Percentiles rank a stretch among this genome's conserved stretches.
These are phyloP conservation scores for Fusarium sp. DNA, from an alignment of 2,329 filamentous ascomycete genomes.

Conservation along the genomic window DNA sequence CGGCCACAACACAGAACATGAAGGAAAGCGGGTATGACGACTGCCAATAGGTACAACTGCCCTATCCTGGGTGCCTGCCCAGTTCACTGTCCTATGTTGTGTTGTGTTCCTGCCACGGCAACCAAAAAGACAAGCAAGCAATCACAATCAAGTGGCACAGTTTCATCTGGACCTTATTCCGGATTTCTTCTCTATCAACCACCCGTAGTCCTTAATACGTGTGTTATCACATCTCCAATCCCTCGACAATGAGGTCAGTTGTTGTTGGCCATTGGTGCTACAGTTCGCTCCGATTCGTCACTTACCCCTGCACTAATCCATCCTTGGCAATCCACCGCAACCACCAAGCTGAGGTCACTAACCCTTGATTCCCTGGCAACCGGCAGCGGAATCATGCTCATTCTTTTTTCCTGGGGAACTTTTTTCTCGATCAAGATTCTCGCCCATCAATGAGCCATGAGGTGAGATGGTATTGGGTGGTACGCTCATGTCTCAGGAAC, in stretches of 20 bases:
- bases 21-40: conserved; percentile 38
- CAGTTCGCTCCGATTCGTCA: conserved; percentile 41
- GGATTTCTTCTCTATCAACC: conserved; percentile 17
- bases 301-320: conserved; percentile 31
- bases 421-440: conserved; percentile 33
- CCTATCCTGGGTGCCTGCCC: conserved; percentile 6
- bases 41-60: conserved; percentile 20
- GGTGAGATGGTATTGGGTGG: conserved; percentile 18
- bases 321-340: conserved; percentile 31
- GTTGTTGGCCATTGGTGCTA: conserved; percentile 39
- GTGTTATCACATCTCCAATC: conserved; percentile 40
- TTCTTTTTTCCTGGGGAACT: conserved; percentile 36
- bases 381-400: conserved; percentile 30
- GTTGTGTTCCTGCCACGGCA: conserved; percentile 31
- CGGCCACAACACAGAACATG: conserved; percentile 25
- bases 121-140: conserved; percentile 25
- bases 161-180: conserved; percentile 25
- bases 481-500: conserved; percentile 34
- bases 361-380: conserved; percentile 43
- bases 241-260: conserved; percentile 44
- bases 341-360: conserved; percentile 35
- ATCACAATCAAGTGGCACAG: conserved; percentile 28
- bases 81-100: conserved; percentile 5
- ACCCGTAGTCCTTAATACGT: conserved; percentile 27
- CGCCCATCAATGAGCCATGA: background rate